Percentiles rank a stretch among this genome's conserved stretches.
Conservation (phyloP, 129 eudicot species). For the Glebionis coronaria region DNA sequence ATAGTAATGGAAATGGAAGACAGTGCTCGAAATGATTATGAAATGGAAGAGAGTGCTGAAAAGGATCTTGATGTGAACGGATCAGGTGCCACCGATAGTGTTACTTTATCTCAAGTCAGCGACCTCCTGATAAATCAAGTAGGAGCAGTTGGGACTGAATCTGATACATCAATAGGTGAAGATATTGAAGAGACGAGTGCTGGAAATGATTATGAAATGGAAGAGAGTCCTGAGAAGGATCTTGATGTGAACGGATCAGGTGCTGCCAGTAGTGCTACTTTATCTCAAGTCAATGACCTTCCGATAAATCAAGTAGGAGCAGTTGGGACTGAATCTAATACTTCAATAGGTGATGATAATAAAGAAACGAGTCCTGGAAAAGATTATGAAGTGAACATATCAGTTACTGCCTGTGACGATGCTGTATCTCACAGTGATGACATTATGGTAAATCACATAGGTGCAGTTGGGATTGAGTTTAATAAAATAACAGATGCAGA, state of each 20-base stretch:
- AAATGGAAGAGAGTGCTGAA: neutral
- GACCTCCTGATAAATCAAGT: no score
- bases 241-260: neutral
- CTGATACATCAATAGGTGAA: constrained; percentile 22
- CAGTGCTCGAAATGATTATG: neutral
- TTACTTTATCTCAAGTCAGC: no score
- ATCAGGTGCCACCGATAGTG: neutral
- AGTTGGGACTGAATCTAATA: neutral
- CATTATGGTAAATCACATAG: constrained; percentile 9
- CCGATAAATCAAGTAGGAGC: neutral
- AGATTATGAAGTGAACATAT: constrained; percentile 6
- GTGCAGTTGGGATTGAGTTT: constrained; percentile 15
- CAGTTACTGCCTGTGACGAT: neutral
- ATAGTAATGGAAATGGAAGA: no score
- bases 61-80: neutral
- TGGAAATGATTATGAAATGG: neutral
- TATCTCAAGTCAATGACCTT: neutral
- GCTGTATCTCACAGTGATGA: constrained; percentile 14
- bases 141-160: constrained; percentile 13
- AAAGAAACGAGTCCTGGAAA: neutral
- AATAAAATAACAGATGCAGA: constrained; percentile 20
- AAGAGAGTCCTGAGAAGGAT: no score
- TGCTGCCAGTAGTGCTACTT: neutral
- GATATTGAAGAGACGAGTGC: constrained; percentile 7
- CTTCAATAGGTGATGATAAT: neutral